Evolutionary conservation across 202 grass and related monocot genomes (phyloP), one percentile per base, ranked within the genome.

Genomic region (Schoenoplectus triqueter): DNA sequence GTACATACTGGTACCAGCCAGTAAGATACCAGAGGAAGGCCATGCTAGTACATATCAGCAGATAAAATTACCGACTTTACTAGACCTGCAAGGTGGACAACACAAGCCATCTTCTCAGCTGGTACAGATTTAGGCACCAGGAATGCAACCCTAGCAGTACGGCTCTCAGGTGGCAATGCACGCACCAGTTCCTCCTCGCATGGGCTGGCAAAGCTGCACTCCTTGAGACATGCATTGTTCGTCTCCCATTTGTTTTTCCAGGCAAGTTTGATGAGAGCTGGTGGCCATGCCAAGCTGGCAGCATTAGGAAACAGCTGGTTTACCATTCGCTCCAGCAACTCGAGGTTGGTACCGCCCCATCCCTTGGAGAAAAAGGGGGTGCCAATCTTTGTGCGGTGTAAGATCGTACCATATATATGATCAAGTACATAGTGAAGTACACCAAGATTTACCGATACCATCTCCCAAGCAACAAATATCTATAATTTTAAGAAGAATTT

Each of bases 341-440:
- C 89, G 63, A 95, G 91, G 77, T 90, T 95, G 84, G 89, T 91
- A 55, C 90, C 91, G 82, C 91, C 96, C 93, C 93, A 95, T 75
- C 96, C 96, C 75, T 94, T 92, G 11, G 91, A 99, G 88, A 99
- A 95, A 87, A 99, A 99, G 8, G 96, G 96, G 40, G 91, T 94
- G 51, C 91, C 93, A 78, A 99, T 80, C 84, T 91, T 99, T 0
- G 96, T 89, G 56, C 88, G 84, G 80, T 95, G 90, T 63, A 99
- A 86, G 74, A 92, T 84, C 13, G 93, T 88, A 7, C 91, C 93
- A 77, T 95, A 98, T 84, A 98, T 87, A 82, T 98, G 95, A 73
- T 98, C 95, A 6, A 98, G 72, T 42, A 95, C 88, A 73, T 95
- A 93, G 81, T 98, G 89, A 31, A 98, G 89, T 52, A 92, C 47